Percentiles rank a stretch among this genome's conserved stretches.
Evolutionary conservation across 805 yeast genomes (phyloP).

Genomic region (Saccharomyces paradoxus): DNA sequence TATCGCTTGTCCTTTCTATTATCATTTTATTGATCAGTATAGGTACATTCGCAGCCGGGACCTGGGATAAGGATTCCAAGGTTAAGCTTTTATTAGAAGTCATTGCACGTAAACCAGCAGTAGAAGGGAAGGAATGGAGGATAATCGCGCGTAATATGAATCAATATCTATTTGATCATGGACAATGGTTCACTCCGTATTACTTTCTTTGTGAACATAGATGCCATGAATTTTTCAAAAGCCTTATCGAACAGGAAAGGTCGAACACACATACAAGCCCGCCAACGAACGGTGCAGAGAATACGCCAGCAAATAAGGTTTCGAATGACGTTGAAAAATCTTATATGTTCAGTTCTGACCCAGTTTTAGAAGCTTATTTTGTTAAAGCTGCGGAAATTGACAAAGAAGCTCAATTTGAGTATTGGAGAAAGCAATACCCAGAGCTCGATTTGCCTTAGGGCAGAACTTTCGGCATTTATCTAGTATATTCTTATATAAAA

Average conservation of each 20-base stretch:
- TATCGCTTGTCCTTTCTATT: background rate
- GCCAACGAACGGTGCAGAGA: too few species aligned
- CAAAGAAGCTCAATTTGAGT: background rate
- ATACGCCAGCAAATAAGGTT: too few species aligned
- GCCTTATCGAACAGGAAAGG: background rate
- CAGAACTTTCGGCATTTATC: background rate
- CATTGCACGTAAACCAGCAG: background rate
- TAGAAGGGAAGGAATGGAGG: background rate
- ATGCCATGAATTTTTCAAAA: background rate
- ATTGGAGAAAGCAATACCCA: background rate
- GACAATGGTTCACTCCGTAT: background rate
- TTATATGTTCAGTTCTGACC: background rate
- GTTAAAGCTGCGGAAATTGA: background rate
- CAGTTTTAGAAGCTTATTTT: background rate
- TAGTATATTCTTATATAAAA: background rate
- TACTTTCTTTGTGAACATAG: background rate
- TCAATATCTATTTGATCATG: background rate
- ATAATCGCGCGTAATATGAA: background rate
- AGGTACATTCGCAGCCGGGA: background rate
- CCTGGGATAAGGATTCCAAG: background rate
- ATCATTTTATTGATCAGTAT: background rate
- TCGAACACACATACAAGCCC: background rate
- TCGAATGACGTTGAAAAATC: too few species aligned
- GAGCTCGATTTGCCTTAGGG: background rate
- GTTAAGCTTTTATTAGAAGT: background rate